Percentiles rank a stretch among this genome's conserved stretches.
Evolutionary conservation across 108 stramenopile species (phyloP).

Genomic region (Discostella stelligeroides): DNA sequence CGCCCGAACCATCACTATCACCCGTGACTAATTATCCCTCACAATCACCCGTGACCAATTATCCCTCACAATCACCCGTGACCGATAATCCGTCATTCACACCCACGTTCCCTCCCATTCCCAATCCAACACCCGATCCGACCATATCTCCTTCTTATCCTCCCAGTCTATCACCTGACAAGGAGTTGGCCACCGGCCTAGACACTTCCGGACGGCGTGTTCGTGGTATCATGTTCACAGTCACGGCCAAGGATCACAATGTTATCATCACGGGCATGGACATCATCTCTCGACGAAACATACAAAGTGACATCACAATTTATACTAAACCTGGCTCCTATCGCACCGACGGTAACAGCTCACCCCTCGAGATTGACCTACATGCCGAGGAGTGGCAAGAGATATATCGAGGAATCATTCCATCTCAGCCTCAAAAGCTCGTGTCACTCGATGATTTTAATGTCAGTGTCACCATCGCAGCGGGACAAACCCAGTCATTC

Average conservation of each 20-base stretch:
- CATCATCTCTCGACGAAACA: slow-evolving; percentile 10
- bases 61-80: no score
- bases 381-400: no score
- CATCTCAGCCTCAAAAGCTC: background rate
- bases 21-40: no score
- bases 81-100: no score
- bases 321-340: slow-evolving; percentile 21
- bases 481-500: slow-evolving; percentile 1
- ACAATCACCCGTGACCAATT: no score
- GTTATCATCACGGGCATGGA: slow-evolving; percentile 18
- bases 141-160: background rate
- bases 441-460: background rate
- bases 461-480: background rate
- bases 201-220: no score
- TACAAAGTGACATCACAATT: slow-evolving; percentile 5
- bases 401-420: background rate
- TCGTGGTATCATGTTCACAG: slow-evolving; percentile 17
- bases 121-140: background rate
- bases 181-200: no score
- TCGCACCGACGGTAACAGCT: background rate
- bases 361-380: background rate
- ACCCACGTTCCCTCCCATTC: no score
- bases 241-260: slow-evolving; percentile 3
- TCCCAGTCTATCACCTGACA: background rate
- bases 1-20: no score